A percentile compares a stretch with the other conserved stretches of the same genome.
Evolutionary conservation across 2,329 filamentous ascomycete genomes (phyloP).

Genomic region (Neobulgaria alba): DNA sequence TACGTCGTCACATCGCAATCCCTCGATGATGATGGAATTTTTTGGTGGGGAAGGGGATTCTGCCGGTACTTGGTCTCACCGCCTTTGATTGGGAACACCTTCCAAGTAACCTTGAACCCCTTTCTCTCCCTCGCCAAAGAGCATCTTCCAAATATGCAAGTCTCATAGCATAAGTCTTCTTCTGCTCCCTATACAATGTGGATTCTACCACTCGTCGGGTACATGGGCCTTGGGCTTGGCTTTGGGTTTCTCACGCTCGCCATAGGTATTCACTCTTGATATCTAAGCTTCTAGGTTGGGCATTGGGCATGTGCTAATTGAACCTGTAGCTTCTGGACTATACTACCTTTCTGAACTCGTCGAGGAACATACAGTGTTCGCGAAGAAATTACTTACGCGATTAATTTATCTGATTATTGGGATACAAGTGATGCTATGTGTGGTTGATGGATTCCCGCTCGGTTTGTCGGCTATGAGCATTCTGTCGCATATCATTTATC

Average conservation of each 20-base stretch:
- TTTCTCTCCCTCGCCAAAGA: background rate
- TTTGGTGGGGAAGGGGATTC: slow-evolving; percentile 7
- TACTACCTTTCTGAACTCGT: slow-evolving; percentile 98
- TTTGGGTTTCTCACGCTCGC: slow-evolving; percentile 92
- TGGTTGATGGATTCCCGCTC: slow-evolving; percentile 82
- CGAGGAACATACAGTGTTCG: slow-evolving; percentile 91
- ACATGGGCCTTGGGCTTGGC: slow-evolving; percentile 75
- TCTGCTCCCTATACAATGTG: slow-evolving; percentile 54
- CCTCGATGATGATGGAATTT: no score
- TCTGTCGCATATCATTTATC: slow-evolving; percentile 73
- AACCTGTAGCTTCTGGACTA: slow-evolving; percentile 69
- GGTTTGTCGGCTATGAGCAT: slow-evolving; percentile 66
- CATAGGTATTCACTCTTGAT: slow-evolving; percentile 53
- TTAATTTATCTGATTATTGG: slow-evolving; percentile 77
- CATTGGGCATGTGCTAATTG: slow-evolving; percentile 6
- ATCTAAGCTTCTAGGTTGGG: background rate
- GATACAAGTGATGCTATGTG: slow-evolving; percentile 63
- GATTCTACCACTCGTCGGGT: slow-evolving; percentile 89
- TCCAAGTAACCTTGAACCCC: background rate
- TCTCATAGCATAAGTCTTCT: background rate
- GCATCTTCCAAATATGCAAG: background rate
- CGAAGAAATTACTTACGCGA: slow-evolving; percentile 75
- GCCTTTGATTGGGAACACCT: slow-evolving; percentile 3
- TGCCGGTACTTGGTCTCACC: background rate
- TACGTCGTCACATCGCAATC: slow-evolving; percentile 12